Evolutionary conservation across 2,329 filamentous ascomycete genomes (phyloP).

Genomic region (Fusarium subglutinans): DNA sequence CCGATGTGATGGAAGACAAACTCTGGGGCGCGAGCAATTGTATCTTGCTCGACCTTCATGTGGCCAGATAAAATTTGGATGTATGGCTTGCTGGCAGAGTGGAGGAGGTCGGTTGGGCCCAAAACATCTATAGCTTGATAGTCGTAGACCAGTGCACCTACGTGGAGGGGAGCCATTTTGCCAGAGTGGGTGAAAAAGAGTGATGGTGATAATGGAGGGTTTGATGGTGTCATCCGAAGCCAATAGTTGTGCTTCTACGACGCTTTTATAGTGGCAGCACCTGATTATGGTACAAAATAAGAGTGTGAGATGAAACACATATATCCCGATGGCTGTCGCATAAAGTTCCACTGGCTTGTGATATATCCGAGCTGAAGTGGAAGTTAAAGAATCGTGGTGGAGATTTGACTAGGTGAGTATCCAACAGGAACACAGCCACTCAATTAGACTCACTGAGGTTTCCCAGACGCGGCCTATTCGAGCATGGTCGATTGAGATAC

Average conservation of each 20-base stretch:
- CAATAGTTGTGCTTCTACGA: fast-evolving
- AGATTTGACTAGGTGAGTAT: not conserved
- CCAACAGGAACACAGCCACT: not conserved
- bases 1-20: slow-evolving; percentile 50
- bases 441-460: not conserved
- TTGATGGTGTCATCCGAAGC: not conserved
- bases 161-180: slow-evolving; percentile 22
- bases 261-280: not conserved
- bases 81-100: slow-evolving; percentile 36
- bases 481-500: not conserved
- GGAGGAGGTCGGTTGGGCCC: slow-evolving; percentile 46
- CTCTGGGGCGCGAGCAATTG: slow-evolving; percentile 40
- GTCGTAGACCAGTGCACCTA: slow-evolving; percentile 38
- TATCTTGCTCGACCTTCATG: slow-evolving; percentile 29
- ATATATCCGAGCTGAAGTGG: slow-evolving; percentile 11
- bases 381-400: not conserved
- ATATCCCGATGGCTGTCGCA: not conserved
- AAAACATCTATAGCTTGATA: slow-evolving; percentile 49
- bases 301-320: not conserved
- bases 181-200: not conserved
- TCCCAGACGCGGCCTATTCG: not conserved
- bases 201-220: not conserved
- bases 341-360: not conserved
- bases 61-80: slow-evolving; percentile 14
- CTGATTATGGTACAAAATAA: not conserved